Conservation (phyloP, 805 yeast genomes). For the Teunomyces aglyptinius region DNA sequence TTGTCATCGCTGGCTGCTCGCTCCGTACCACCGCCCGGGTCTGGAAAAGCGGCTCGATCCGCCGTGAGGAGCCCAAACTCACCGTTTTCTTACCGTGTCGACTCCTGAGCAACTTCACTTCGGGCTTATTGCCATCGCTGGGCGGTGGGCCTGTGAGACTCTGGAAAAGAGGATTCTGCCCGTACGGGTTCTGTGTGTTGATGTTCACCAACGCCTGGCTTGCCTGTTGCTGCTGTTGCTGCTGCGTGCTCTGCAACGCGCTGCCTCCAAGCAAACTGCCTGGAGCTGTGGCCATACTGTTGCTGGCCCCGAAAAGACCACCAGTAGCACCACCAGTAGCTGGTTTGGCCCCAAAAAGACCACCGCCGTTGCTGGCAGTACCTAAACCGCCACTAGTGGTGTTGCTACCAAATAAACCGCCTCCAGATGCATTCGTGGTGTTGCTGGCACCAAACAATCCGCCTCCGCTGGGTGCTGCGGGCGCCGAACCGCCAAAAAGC, state of each 20-base stretch:
- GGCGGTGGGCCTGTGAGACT: conserved; percentile 34
- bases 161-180: conserved; percentile 68
- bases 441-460: conserved; percentile 15
- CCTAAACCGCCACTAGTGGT: conserved; percentile 11
- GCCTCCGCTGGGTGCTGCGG: conserved; percentile 10
- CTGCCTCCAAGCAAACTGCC: conserved; percentile 10
- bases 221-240: conserved; percentile 20
- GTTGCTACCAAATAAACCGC: conserved; percentile 19
- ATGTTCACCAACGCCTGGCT: conserved; percentile 29
- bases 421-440: conserved; percentile 12
- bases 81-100: conserved; percentile 51
- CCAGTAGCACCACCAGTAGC: conserved; percentile 21
- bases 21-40: neutral
- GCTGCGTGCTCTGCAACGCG: conserved; percentile 23
- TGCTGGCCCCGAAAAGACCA: conserved; percentile 18
- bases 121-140: conserved; percentile 28
- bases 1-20: neutral
- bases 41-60: conserved; percentile 54
- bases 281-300: neutral
- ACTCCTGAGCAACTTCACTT: conserved; percentile 18
- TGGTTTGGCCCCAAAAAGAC: conserved; percentile 21
- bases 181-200: conserved; percentile 63
- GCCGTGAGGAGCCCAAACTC: conserved; percentile 56
- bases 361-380: neutral
- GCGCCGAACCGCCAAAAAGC: conserved; percentile 37